These are phyloP conservation scores for Fusarium nurragi DNA, from an alignment of 2,329 filamentous ascomycete genomes.

Conservation along the genomic window DNA sequence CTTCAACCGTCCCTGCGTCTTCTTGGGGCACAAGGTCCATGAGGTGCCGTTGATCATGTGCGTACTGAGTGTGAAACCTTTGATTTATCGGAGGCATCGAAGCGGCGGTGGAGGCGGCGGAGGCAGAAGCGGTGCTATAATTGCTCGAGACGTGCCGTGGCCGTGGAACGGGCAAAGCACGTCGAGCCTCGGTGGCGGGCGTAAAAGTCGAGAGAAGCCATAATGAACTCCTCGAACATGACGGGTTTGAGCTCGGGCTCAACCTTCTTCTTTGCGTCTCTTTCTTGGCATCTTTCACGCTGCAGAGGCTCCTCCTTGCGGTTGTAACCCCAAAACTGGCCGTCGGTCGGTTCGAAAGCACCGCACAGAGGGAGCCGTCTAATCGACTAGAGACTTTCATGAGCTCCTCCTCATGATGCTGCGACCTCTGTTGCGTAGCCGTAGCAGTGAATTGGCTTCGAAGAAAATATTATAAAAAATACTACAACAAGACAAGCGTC, in stretches of 20 bases:
- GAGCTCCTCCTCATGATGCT: conserved; percentile 63
- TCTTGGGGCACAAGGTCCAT: conserved; percentile 63
- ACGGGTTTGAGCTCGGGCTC: conserved; percentile 15
- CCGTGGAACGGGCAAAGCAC: conserved; percentile 18
- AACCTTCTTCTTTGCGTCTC: conserved; percentile 21
- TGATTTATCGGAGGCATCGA: conserved; percentile 21
- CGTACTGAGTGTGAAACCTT: conserved; percentile 8
- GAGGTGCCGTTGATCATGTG: conserved; percentile 55
- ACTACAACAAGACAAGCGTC: background rate
- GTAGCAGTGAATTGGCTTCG: conserved; percentile 8
- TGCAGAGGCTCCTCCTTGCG: conserved; percentile 43
- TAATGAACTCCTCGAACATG: conserved; percentile 48
- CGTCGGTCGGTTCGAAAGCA: conserved; percentile 59
- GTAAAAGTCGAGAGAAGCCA: conserved; percentile 57
- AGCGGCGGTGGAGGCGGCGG: conserved; percentile 27
- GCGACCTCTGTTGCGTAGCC: conserved; percentile 28
- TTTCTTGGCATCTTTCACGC: conserved; percentile 28
- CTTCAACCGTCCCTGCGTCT: conserved; percentile 59
- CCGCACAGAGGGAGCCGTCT: conserved; percentile 68
- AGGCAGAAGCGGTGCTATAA: conserved; percentile 45
- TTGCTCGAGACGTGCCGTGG: conserved; percentile 34
- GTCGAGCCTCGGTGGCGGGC: conserved; percentile 40
- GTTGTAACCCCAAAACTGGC: conserved; percentile 41
- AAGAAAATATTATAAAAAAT: background rate
- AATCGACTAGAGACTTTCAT: conserved; percentile 69